Percentiles rank a stretch among this genome's conserved stretches.
Conservation (phyloP, 345 rosid species). For the Psidium guajava region DNA sequence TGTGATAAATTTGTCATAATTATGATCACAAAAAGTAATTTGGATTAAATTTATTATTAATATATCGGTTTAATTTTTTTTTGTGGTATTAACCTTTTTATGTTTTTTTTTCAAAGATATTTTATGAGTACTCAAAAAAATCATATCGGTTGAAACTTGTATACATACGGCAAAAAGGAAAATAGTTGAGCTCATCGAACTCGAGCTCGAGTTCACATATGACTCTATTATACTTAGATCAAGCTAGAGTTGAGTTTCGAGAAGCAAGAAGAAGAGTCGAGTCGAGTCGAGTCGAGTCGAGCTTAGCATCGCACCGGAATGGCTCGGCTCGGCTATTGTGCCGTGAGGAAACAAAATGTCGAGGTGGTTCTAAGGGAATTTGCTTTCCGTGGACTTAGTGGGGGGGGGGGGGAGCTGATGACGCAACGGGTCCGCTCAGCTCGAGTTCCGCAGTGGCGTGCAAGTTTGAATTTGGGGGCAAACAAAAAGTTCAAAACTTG, state of each 20-base stretch:
- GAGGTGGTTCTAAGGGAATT: background rate
- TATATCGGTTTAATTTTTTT: too few species aligned
- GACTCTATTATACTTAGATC: background rate
- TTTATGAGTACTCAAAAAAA: too few species aligned
- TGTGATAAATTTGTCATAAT: too few species aligned
- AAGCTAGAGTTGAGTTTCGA: background rate
- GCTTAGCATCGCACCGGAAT: background rate
- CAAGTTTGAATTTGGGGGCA: background rate
- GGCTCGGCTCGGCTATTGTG: too few species aligned
- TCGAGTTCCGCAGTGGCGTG: background rate
- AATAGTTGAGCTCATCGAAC: too few species aligned
- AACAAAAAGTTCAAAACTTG: background rate
- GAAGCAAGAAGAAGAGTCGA: background rate
- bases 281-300: background rate
- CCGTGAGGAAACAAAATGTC: background rate
- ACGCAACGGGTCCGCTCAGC: too few species aligned
- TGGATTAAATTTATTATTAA: too few species aligned
- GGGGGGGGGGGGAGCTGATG: background rate
- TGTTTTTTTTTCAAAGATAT: too few species aligned
- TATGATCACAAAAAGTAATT: too few species aligned
- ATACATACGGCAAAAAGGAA: too few species aligned
- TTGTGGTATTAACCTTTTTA: too few species aligned
- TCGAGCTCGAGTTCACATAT: too few species aligned
- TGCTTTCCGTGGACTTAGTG: background rate
- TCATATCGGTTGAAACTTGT: background rate